These are phyloP conservation scores for Periconia sp. DNA, from an alignment of 2,329 filamentous ascomycete species.

Conservation along the genomic window DNA sequence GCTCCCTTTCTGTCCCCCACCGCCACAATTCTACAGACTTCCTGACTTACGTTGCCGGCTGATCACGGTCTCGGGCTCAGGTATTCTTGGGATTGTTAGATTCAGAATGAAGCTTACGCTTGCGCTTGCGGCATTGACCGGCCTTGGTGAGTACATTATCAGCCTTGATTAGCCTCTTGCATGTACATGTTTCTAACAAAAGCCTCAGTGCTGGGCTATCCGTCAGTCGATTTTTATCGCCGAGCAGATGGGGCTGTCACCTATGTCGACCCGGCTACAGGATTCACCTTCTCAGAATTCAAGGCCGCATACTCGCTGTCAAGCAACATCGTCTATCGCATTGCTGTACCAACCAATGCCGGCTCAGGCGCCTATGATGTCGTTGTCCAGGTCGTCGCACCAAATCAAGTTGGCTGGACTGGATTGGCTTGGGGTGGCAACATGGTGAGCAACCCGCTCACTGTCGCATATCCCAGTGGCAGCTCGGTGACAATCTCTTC, in stretches of 20 bases:
- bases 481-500: slow-evolving; percentile 31
- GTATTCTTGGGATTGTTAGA: slow-evolving; percentile 2
- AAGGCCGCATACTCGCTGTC: slow-evolving; percentile 33
- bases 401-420: slow-evolving; percentile 34
- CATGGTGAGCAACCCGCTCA: slow-evolving; percentile 40
- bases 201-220: slow-evolving; percentile 22
- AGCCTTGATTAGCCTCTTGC: background rate
- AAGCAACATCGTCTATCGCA: slow-evolving; percentile 34
- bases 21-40: slow-evolving; percentile 8
- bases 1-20: slow-evolving; percentile 9
- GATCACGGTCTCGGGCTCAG: background rate
- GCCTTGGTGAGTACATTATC: slow-evolving; percentile 21
- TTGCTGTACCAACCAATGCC: slow-evolving; percentile 31
- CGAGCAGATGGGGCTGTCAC: slow-evolving; percentile 20
- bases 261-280: slow-evolving; percentile 36
- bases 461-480: slow-evolving; percentile 36
- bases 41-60: slow-evolving; percentile 8
- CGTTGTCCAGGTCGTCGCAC: slow-evolving; percentile 37
- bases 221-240: slow-evolving; percentile 7
- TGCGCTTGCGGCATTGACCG: slow-evolving; percentile 23
- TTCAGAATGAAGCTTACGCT: slow-evolving; percentile 28
- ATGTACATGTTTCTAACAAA: slow-evolving; percentile 8
- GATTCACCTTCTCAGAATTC: slow-evolving; percentile 42
- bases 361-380: slow-evolving; percentile 29
- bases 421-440: slow-evolving; percentile 39